Evolutionary conservation across 1,284 basidiomycete genomes (phyloP), one percentile per base, ranked within the genome.

Genomic region (Boletus semigastroideus): DNA sequence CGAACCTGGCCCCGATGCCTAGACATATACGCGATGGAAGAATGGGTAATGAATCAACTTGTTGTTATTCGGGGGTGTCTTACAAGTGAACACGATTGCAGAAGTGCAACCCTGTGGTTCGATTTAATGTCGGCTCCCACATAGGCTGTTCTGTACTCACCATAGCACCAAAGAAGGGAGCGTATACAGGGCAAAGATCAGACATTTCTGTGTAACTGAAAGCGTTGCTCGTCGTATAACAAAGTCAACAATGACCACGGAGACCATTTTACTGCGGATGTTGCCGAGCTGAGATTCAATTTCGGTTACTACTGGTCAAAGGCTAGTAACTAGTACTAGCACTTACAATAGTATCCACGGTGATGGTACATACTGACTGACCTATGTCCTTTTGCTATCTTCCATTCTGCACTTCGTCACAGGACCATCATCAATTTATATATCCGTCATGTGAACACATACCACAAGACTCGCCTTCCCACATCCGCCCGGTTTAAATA

Each of bases 111-210:
- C 94, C 92, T 94, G 66, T 19, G 53, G 31, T 17, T 5, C 9
- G 10, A 19, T 48, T 59, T 52, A 60, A 54, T 38, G 42, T 44
- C 43, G 44, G 55, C 33, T 28, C 17, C n/a, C 5, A 45, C 46
- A 42, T 44, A 25, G 7, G 36, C 31, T 49, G 4, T 25, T 27
- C 5, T 34, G 10, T 19, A 75, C 89, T 70, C 62, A 91, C 91
- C 92, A 97, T 93, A 54, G 91, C 92, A 68, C 94, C 92, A 68
- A 98, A 98, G 81, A 98, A 98, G 65, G 96, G 94, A 58, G 94
- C 91, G 75, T 95, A 95, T 53, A 93, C 91, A 48, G 93, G 92
- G 75, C 93, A 95, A 62, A 92, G 80, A 66, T 94, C 92, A 63
- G 90, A 89, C 87, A 91, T 90, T 48, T 57, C 44, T 51, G 55